phyloP scores from a whole-genome alignment of 202 grass and related monocot genomes.

The Brachypodium distachyon region DNA sequence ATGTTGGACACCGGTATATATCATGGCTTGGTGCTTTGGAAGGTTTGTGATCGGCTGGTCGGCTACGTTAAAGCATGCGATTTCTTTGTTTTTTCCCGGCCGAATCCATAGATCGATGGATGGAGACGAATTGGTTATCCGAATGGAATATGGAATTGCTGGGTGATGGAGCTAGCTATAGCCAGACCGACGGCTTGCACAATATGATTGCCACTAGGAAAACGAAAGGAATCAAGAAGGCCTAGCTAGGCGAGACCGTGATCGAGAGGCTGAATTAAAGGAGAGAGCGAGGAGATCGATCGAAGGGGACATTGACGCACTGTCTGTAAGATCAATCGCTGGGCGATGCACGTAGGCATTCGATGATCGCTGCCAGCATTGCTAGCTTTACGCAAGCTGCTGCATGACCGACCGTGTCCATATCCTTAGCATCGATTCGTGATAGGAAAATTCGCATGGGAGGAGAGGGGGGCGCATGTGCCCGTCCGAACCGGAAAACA shows the following conservation, averaged over 20 bases:
- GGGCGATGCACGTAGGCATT: not conserved
- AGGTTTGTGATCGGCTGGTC: not conserved
- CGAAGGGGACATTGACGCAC: too few relatives aligned
- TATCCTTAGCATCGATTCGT: not conserved
- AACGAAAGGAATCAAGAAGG: too few relatives aligned
- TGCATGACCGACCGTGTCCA: not conserved
- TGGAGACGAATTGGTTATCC: slow-evolving; percentile 28
- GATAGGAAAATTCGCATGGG: not conserved
- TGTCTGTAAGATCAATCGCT: not conserved
- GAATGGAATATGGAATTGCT: not conserved
- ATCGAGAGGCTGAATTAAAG: too few relatives aligned
- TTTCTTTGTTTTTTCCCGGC: not conserved
- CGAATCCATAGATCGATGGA: not conserved
- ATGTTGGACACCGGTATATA: not conserved
- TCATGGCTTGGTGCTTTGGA: not conserved
- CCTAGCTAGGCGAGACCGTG: too few relatives aligned
- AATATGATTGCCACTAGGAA: not conserved
- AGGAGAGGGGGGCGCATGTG: not conserved
- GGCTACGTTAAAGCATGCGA: not conserved
- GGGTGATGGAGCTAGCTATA: not conserved
- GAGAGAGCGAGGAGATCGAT: too few relatives aligned
- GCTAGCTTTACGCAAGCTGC: not conserved
- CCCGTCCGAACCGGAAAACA: not conserved
- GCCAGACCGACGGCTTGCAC: not conserved
- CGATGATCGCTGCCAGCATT: not conserved